Conservation (phyloP, 73 alveolate genomes). For the Stentor coeruleus region DNA sequence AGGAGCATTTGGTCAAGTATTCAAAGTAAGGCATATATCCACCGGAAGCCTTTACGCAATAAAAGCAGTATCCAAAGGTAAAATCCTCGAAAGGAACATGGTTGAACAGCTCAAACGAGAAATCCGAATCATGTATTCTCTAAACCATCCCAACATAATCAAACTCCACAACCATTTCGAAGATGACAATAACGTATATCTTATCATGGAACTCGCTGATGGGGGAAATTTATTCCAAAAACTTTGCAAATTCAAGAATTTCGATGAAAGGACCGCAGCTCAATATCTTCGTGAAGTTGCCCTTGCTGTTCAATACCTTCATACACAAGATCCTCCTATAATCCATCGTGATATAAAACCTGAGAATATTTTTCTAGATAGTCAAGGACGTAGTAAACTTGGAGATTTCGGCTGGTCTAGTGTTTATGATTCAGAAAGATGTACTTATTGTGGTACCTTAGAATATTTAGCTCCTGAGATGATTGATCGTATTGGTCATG, state of each 20-base stretch:
- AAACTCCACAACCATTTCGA: slow-evolving; percentile 76
- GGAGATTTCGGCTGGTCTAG: slow-evolving; percentile 87
- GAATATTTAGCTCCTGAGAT: slow-evolving; percentile 81
- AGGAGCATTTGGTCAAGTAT: slow-evolving; percentile 64
- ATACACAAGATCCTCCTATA: background rate
- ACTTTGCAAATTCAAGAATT: slow-evolving; percentile 47
- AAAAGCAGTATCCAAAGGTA: slow-evolving; percentile 74
- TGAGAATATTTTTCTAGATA: slow-evolving; percentile 41
- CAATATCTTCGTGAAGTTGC: slow-evolving; percentile 47
- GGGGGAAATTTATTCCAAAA: slow-evolving; percentile 37
- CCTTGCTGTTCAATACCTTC: background rate
- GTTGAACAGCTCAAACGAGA: slow-evolving; percentile 74
- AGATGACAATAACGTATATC: slow-evolving; percentile 80
- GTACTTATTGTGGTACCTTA: slow-evolving; percentile 75
- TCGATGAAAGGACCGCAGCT: slow-evolving; percentile 67
- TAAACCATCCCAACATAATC: slow-evolving; percentile 73
- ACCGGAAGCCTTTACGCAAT: slow-evolving; percentile 66
- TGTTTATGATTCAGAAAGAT: slow-evolving; percentile 56
- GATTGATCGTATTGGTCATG: slow-evolving; percentile 69
- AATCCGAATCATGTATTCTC: slow-evolving; percentile 70
- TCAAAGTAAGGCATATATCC: slow-evolving; percentile 54
- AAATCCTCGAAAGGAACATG: slow-evolving; percentile 67
- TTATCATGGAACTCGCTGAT: slow-evolving; percentile 43
- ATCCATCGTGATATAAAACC: background rate
- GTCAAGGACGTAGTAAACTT: slow-evolving; percentile 58